phyloP scores from a whole-genome alignment of 2,329 filamentous ascomycete genomes.

The Lasiodiplodia sp. region DNA sequence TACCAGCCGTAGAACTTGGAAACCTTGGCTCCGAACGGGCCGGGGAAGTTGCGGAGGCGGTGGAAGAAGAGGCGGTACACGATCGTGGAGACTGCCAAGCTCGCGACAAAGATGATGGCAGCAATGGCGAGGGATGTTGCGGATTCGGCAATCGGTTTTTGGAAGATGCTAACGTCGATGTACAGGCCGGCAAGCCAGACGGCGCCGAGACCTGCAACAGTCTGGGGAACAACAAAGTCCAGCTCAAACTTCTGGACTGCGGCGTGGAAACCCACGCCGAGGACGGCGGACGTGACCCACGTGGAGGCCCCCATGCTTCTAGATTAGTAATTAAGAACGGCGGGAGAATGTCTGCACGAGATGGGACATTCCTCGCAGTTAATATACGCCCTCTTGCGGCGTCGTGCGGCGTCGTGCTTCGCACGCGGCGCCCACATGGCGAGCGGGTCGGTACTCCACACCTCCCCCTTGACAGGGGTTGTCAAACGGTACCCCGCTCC shows the following conservation, averaged over 20 bases:
- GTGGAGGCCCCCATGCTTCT: neutral
- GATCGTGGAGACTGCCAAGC: constrained; percentile 6
- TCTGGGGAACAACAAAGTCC: constrained; percentile 12
- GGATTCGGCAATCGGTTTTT: neutral
- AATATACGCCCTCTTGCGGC: neutral
- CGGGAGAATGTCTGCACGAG: neutral
- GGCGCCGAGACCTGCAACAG: neutral
- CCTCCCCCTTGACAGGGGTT: no score
- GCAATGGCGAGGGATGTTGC: neutral
- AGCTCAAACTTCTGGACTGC: neutral
- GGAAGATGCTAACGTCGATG: neutral
- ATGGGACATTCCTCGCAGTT: neutral
- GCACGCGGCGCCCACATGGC: no score
- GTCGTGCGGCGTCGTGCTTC: no score
- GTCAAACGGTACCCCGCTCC: neutral
- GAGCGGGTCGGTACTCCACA: no score
- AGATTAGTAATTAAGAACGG: neutral
- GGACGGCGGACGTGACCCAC: constrained; percentile 1
- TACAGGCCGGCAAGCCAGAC: constrained; percentile 3
- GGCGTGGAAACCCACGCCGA: constrained; percentile 13
- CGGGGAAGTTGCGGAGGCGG: constrained; percentile 44
- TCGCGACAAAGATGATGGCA: constrained; percentile 19
- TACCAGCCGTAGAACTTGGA: constrained; percentile 38
- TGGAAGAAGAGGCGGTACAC: constrained; percentile 44
- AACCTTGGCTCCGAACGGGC: constrained; percentile 44